phyloP scores from a whole-genome alignment of 129 eudicot genomes.

The Tanacetum coccineum region DNA sequence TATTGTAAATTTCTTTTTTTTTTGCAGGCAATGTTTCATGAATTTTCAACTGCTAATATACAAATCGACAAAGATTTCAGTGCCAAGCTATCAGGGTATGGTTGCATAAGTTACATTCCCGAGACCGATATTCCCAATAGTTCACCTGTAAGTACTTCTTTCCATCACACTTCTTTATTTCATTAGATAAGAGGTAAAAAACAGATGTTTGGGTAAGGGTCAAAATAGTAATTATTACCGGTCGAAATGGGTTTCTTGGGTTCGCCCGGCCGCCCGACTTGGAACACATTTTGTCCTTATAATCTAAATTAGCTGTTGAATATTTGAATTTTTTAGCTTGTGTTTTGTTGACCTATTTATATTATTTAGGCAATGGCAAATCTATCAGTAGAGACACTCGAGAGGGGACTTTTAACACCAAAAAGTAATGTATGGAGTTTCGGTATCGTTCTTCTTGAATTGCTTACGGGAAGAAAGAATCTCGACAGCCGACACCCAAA shows the following conservation, averaged over 20 bases:
- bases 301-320: too few species aligned
- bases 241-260: too few species aligned
- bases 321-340: too few species aligned
- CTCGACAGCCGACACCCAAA: conserved; percentile 72
- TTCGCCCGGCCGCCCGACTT: too few species aligned
- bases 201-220: too few species aligned
- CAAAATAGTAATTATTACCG: too few species aligned
- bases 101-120: conserved; percentile 76
- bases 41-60: conserved; percentile 86
- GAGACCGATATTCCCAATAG: conserved; percentile 58
- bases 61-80: conserved; percentile 96
- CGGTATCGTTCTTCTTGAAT: conserved; percentile 83
- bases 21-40: conserved; percentile 96
- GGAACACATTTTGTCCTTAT: too few species aligned
- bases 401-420: conserved; percentile 82
- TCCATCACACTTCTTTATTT: too few species aligned
- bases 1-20: conserved; percentile 7
- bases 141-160: conserved; percentile 31
- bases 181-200: too few species aligned
- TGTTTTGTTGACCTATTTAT: conserved; percentile 1
- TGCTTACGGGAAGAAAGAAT: conserved; percentile 82
- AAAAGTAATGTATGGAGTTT: conserved; percentile 96
- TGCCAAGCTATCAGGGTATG: conserved; percentile 96
- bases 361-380: conserved; percentile 60
- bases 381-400: conserved; percentile 76